Percentiles rank a stretch among this genome's conserved stretches.
Evolutionary conservation across 805 yeast genomes (phyloP).

Genomic region (Ogataea saltuana): DNA sequence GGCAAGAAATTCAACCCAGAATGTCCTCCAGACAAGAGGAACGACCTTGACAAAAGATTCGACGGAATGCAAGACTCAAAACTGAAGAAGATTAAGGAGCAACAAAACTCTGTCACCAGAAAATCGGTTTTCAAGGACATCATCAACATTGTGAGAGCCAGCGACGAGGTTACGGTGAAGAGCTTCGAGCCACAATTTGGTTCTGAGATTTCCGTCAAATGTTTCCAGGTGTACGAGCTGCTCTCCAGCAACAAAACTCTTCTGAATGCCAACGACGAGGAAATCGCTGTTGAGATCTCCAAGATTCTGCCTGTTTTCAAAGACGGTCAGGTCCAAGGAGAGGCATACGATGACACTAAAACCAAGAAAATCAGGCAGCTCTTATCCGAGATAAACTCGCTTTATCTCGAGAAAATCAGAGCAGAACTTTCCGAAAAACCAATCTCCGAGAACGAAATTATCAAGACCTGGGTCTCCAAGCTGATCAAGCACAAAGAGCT

Average conservation of each 20-base stretch:
- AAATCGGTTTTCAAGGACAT: slow-evolving; percentile 48
- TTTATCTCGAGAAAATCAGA: slow-evolving; percentile 35
- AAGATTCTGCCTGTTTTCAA: slow-evolving; percentile 39
- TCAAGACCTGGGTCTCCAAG: slow-evolving; percentile 47
- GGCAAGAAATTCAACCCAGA: slow-evolving; percentile 25
- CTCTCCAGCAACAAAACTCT: slow-evolving; percentile 27
- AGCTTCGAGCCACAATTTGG: slow-evolving; percentile 42
- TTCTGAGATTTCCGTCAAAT: slow-evolving; percentile 32
- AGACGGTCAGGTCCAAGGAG: slow-evolving; percentile 34
- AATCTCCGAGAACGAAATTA: slow-evolving; percentile 30
- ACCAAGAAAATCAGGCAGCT: slow-evolving; percentile 36
- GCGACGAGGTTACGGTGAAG: slow-evolving; percentile 26
- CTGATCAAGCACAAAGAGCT: slow-evolving; percentile 45
- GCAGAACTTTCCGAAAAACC: slow-evolving; percentile 28
- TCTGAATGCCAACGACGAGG: slow-evolving; percentile 26
- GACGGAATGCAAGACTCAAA: slow-evolving; percentile 30
- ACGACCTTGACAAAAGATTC: slow-evolving; percentile 34
- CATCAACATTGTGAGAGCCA: slow-evolving; percentile 32
- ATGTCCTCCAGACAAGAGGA: slow-evolving; percentile 11
- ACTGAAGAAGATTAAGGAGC: slow-evolving; percentile 38
- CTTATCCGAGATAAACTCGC: slow-evolving; percentile 36
- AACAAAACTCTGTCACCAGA: slow-evolving; percentile 42
- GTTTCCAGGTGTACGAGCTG: slow-evolving; percentile 38
- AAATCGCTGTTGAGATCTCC: slow-evolving; percentile 52
- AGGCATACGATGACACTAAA: slow-evolving; percentile 31